A percentile compares a stretch with the other conserved stretches of the same genome.
phyloP scores from a whole-genome alignment of 108 stramenopile genomes.

The Mediolabrus comicus region DNA sequence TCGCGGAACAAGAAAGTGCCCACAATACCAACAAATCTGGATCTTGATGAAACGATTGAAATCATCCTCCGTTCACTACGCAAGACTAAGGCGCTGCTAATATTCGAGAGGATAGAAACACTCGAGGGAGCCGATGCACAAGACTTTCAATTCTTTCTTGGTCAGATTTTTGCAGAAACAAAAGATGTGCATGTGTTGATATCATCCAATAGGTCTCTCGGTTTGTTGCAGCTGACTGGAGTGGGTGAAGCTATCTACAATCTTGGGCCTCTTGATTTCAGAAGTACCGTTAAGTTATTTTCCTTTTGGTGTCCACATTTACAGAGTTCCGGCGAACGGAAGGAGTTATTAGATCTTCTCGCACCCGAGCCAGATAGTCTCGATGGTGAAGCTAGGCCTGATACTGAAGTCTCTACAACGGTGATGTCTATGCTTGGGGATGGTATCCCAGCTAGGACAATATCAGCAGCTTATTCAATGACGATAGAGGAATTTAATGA shows the following conservation, averaged over 20 bases:
- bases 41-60: constrained; percentile 51
- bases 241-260: constrained; percentile 57
- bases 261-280: constrained; percentile 64
- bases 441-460: constrained; percentile 60
- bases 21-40: constrained; percentile 25
- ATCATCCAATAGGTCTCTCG: constrained; percentile 45
- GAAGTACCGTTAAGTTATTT: constrained; percentile 65
- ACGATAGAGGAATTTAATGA: constrained; percentile 13
- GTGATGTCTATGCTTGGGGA: constrained; percentile 51
- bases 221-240: constrained; percentile 52
- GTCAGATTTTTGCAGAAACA: constrained; percentile 63
- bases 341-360: constrained; percentile 36
- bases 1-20: constrained; percentile 6
- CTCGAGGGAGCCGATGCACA: constrained; percentile 56
- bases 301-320: constrained; percentile 69
- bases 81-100: constrained; percentile 60
- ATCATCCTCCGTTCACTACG: constrained; percentile 40
- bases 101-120: constrained; percentile 69
- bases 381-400: constrained; percentile 4
- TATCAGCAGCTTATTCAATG: constrained; percentile 59
- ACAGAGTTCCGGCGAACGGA: constrained; percentile 65
- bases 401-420: constrained; percentile 16
- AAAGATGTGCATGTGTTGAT: constrained; percentile 61
- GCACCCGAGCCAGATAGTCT: constrained; percentile 6
- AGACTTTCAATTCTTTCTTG: constrained; percentile 69